These are phyloP conservation scores for Copromyces sp. DNA, from an alignment of 495 filamentous ascomycete genomes.

Conservation along the genomic window DNA sequence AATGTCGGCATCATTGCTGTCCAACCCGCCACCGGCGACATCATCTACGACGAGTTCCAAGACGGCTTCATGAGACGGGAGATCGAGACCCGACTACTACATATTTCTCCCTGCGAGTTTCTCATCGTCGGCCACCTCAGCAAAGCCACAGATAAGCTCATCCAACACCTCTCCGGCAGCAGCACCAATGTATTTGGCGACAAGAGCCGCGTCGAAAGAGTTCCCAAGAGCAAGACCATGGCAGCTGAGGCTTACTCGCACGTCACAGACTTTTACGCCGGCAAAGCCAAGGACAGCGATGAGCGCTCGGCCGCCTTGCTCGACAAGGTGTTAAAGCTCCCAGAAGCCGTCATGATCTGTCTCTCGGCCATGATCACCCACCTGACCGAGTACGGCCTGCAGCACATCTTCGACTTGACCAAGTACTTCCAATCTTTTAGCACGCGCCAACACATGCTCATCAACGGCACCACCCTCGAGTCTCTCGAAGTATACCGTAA, in stretches of 20 bases:
- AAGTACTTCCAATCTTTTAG: slow-evolving; percentile 98
- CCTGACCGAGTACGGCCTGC: slow-evolving; percentile 82
- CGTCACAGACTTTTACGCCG: slow-evolving; percentile 89
- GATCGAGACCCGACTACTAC: slow-evolving; percentile 85
- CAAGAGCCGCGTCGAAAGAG: slow-evolving; percentile 69
- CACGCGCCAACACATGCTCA: slow-evolving; percentile 85
- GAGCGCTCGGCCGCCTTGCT: slow-evolving; percentile 50
- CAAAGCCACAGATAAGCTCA: slow-evolving; percentile 85
- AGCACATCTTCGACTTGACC: slow-evolving; percentile 93
- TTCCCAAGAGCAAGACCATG: slow-evolving; percentile 68
- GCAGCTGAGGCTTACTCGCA: slow-evolving; percentile 79
- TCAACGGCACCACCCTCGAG: slow-evolving; percentile 91
- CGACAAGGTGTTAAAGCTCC: slow-evolving; percentile 75
- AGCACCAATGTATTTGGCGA: slow-evolving; percentile 88
- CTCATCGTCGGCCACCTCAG: slow-evolving; percentile 90
- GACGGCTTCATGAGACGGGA: slow-evolving; percentile 98
- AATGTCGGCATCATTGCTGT: slow-evolving; percentile 90
- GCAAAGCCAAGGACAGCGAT: slow-evolving; percentile 57
- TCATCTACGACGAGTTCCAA: slow-evolving; percentile 94
- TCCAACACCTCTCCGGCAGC: slow-evolving; percentile 81
- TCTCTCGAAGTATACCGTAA: slow-evolving; percentile 96
- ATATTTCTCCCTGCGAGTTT: slow-evolving; percentile 94
- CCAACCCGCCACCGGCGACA: slow-evolving; percentile 89
- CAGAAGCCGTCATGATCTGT: slow-evolving; percentile 81
- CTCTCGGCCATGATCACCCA: slow-evolving; percentile 96